Base-by-base conservation (phyloP, 208 protist genomes). In the Crithidia thermophila region DNA sequence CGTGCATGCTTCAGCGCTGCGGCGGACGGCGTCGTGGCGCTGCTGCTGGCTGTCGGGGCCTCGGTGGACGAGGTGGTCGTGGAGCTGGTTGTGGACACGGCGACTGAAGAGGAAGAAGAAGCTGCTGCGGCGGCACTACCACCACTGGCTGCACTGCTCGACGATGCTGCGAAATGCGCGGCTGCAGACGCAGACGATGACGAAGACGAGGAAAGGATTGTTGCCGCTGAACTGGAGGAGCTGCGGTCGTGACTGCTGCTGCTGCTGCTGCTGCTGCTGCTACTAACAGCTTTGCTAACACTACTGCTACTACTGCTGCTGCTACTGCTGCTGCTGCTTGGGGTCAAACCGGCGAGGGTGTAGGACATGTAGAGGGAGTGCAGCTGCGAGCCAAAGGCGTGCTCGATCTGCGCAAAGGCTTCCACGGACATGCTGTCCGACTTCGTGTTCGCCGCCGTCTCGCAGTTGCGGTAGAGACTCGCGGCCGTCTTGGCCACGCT, bases 311-410 rank as follows among this genome's bases (percentile, higher is more conserved):
- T 70, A 28, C 52, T 45, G 0, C n/a, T 46, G 28, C 51, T 60
- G 39, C 46, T 57, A 23, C 51, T 61, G 30, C 25, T 52, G 55
- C 42, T 52, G 56, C 7, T 67, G 39, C 53, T 25, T 36, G 31
- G 21, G 4, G 8, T 50, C 8, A 16, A 20, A 5, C 56, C 45
- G 4, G 52, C 36, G 30, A 87, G 60, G 0, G 42, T 42, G 68
- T 88, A 84, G 14, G 73, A 46, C 14, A 68, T 56, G 68, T 79
- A 83, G 36, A 81, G 47, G 18, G 75, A 81, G 27, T 83, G 62
- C 18, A 84, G 53, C 10, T 67, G 67, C 20, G 52, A 36, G 40
- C 75, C 71, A 25, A 84, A 85, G 33, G 65, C 47, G 6, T 49
- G 31, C 55, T 82, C 65, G 9, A 85, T 57, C 45, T 68, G 46